phyloP scores from a whole-genome alignment of 1,284 basidiomycete species.

The Moniliophthora roreri region DNA sequence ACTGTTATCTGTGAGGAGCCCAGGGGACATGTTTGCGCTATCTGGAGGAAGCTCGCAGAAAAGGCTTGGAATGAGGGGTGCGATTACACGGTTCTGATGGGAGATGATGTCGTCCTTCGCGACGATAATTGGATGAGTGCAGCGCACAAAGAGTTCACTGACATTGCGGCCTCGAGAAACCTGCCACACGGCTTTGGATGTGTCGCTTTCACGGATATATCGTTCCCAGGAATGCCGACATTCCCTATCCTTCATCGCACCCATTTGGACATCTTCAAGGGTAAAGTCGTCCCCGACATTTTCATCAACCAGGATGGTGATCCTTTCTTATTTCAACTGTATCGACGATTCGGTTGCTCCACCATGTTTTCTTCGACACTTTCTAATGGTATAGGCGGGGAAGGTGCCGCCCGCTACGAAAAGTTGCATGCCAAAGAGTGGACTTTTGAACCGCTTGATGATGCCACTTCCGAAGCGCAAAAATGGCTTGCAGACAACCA shows the following conservation, averaged over 20 bases:
- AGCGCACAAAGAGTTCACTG: slow-evolving; percentile 36
- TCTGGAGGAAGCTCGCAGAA: slow-evolving; percentile 52
- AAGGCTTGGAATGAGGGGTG: slow-evolving; percentile 47
- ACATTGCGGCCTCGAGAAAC: slow-evolving; percentile 27
- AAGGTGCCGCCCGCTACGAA: slow-evolving; percentile 42
- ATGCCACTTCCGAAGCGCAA: slow-evolving; percentile 36
- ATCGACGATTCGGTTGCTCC: slow-evolving; percentile 54
- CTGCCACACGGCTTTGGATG: slow-evolving; percentile 53
- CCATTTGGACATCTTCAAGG: slow-evolving; percentile 56
- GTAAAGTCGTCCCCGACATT: slow-evolving; percentile 46
- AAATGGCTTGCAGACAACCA: slow-evolving; percentile 32
- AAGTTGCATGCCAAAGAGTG: slow-evolving; percentile 45
- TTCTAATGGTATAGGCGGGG: slow-evolving; percentile 47
- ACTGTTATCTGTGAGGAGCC: slow-evolving; percentile 38
- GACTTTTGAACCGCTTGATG: slow-evolving; percentile 47
- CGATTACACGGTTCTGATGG: slow-evolving; percentile 55
- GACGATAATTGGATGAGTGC: slow-evolving; percentile 54
- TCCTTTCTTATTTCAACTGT: slow-evolving; percentile 58
- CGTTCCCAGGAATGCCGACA: slow-evolving; percentile 61
- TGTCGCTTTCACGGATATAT: slow-evolving; percentile 53
- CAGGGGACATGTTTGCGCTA: slow-evolving; percentile 48
- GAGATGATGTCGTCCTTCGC: slow-evolving; percentile 50
- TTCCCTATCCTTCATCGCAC: slow-evolving; percentile 55
- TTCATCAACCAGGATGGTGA: slow-evolving; percentile 64
- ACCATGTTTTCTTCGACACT: slow-evolving; percentile 43